Conservation (phyloP, 768 basidiomycete species). For the Trametes cingulata region DNA sequence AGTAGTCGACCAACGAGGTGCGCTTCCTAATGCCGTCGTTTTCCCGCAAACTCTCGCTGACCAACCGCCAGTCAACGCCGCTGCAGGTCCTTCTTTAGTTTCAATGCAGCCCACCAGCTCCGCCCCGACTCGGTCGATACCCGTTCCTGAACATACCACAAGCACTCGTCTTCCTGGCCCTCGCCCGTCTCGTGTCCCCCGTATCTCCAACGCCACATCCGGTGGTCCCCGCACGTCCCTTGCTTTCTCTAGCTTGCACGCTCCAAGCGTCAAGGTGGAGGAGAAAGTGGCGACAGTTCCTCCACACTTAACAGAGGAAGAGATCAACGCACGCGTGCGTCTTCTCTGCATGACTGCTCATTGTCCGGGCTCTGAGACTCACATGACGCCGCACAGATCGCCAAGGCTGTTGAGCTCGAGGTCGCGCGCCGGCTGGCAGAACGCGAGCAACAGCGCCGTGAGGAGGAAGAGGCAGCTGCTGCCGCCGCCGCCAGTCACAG, state of each 20-base stretch:
- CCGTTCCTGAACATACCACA: conserved; percentile 53
- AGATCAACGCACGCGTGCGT: conserved; percentile 75
- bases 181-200: conserved; percentile 25
- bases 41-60: not conserved
- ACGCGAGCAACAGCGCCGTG: conserved; percentile 32
- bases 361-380: not conserved
- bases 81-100: not conserved
- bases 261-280: conserved; percentile 7
- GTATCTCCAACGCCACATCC: conserved; percentile 19
- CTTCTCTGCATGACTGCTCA: conserved; percentile 1
- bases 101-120: conserved; percentile 54
- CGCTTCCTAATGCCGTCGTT: not conserved
- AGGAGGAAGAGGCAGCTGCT: conserved; percentile 17
- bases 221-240: conserved; percentile 1
- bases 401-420: conserved; percentile 72
- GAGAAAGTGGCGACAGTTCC: conserved; percentile 12
- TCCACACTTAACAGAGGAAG: conserved; percentile 58
- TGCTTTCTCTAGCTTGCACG: conserved; percentile 3
- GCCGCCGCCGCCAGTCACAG: conserved; percentile 7
- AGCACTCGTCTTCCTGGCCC: conserved; percentile 41
- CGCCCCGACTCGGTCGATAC: conserved; percentile 61
- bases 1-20: conserved; percentile 76
- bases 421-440: conserved; percentile 63
- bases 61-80: not conserved
- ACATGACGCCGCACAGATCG: conserved; percentile 48